Evolutionary conservation across 495 filamentous ascomycete species (phyloP), one percentile per base, ranked within the genome.

Genomic region (Cladorrhinum samala): DNA sequence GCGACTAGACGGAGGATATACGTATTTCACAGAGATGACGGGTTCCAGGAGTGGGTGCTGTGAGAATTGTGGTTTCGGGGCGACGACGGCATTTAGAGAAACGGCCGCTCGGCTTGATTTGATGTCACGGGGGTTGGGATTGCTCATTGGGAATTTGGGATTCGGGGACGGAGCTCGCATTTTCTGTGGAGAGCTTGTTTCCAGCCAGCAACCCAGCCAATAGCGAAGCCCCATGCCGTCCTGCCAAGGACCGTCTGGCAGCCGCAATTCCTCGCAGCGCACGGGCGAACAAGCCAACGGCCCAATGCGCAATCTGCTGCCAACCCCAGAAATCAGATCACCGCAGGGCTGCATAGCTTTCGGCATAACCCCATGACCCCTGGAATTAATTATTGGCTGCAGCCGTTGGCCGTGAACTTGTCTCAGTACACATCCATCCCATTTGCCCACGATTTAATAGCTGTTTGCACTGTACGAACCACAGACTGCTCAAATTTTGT

Each of bases 161-260:
- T 61, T 64, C 58, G 54, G 57, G 57, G 56, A 59, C 53, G 57
- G 55, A 59, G 56, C 50, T 57, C 43, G 52, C 33, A 57, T 44
- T 55, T 24, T 33, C 43, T 45, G 58, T 59, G 63, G 58, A 52
- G 55, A 46, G 36, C 23, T 30, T 41, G 42, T 40, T n/a, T 33
- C 38, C 20, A 48, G 36, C 47, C n/a, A 20, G 25, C 25, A n/a
- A 40, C 9, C 20, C 39, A 16, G 49, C 55, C 55, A 57, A 57
- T 50, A 17, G 17, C 17, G 4, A 7, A 21, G 20, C 20, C 21
- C 42, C 42, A 17, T 14, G 11, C 24, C n/a, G n/a, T 14, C n/a
- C 39, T 18, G 45, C 45, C 45, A 47, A 47, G 45, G 13, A 47
- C 45, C 17, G 45, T 9, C 45, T 24, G 45, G 14, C 45, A 47